Evolutionary conservation across 192 early-diverging fungal species (phyloP), one percentile per base, ranked within the genome.

Genomic region (Pilobolus umbonatus): DNA sequence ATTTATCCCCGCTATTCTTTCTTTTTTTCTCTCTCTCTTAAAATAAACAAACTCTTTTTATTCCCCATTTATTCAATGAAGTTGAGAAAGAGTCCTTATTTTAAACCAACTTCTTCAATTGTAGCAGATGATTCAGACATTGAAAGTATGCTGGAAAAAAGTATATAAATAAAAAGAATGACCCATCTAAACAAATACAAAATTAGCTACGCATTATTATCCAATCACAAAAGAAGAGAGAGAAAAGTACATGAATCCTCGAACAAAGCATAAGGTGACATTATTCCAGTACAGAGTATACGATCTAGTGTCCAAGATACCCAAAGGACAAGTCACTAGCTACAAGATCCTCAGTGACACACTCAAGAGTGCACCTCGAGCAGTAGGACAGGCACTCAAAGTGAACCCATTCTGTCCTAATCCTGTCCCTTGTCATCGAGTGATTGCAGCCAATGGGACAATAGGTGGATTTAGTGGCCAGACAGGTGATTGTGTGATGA

Each of bases 281-380:
- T 72, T 71, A 24, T 89, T 89, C 50, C 88, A 89, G 64, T 89
- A 83, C 65, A 64, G 75, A 15, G 85, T 89, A 31, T 89, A 88
- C 52, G 88, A 89, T 39, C 63, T 77, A 3, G 83, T 80, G 59
- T 68, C 79, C 1, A 80, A 89, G 65, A 74, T 87, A 10, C 87
- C 85, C 5, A 65, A 64, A 19, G 88, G 88, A 4, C 58, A 78
- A 47, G 80, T 82, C 29, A 80, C 84, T 7, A 85, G 85, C 0
- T 89, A 89, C 75, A 86, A 85, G 58, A 67, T 76, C 12, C 69
- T 89, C 22, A 75, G 84, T 0, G 81, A 85, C 35, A 76, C 80
- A 6, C 48, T 89, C 29, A 60, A 65, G n/a, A 81, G 83, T 5
- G 73, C 72, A 0, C 81, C 85, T 12, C 72, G 88, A 0, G 84